phyloP scores from a whole-genome alignment of 352 stramenopile species.

The Peronospora destructor region DNA sequence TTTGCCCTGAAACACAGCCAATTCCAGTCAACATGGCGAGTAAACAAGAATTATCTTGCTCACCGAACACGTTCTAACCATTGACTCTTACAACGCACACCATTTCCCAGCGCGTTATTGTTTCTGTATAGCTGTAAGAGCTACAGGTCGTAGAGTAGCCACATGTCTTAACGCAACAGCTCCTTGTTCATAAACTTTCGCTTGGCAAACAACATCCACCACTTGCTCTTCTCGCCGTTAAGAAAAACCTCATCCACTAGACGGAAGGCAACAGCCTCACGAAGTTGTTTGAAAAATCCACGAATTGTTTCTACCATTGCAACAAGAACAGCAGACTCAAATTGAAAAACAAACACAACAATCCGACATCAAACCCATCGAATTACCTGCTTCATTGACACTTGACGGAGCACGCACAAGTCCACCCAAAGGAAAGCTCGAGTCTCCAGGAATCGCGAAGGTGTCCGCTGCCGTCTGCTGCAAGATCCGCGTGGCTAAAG shows the following conservation, averaged over 20 bases:
- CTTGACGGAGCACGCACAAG: conserved; percentile 66
- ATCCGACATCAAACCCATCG: too few relatives aligned
- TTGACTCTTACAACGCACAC: not conserved
- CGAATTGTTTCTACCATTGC: conserved; percentile 61
- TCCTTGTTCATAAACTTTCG: conserved; percentile 94
- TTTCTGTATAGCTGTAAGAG: conserved; percentile 16
- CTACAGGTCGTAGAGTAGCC: conserved; percentile 2
- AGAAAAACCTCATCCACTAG: conserved; percentile 80
- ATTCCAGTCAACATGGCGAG: not conserved
- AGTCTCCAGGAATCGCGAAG: conserved; percentile 85
- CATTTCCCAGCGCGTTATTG: conserved; percentile 13
- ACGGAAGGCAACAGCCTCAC: conserved; percentile 73
- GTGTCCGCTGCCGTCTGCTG: conserved; percentile 76
- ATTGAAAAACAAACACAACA: too few relatives aligned
- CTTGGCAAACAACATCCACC: conserved; percentile 92
- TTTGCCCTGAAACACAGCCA: conserved; percentile 8
- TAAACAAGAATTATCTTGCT: conserved; percentile 11
- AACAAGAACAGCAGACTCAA: not conserved
- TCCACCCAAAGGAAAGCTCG: conserved; percentile 74
- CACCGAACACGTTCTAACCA: conserved; percentile 3
- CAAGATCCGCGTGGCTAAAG: conserved; percentile 61
- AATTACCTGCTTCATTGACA: conserved; percentile 65
- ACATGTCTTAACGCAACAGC: conserved; percentile 42
- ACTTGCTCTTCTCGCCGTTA: conserved; percentile 88
- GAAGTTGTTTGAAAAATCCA: conserved; percentile 88